Conservation (phyloP, 495 filamentous ascomycete species). For the Saxophila tyrrhenica region DNA sequence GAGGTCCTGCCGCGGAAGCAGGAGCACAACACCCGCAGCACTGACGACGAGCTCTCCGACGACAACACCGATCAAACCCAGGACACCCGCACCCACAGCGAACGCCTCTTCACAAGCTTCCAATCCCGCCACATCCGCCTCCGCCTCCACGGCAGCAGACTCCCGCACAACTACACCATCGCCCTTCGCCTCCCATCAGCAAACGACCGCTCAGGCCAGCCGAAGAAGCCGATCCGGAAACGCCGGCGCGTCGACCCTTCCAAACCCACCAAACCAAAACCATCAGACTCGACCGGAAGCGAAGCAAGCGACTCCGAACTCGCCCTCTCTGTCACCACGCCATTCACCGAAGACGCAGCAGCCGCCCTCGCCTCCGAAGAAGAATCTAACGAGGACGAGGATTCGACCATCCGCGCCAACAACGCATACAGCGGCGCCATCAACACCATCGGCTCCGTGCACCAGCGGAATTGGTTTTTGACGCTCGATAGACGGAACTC, state of each 20-base stretch:
- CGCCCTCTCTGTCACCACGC: background rate
- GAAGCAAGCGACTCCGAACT: slow-evolving; percentile 2
- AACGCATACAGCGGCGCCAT: slow-evolving; percentile 55
- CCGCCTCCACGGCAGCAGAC: slow-evolving; percentile 45
- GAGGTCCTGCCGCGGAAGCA: slow-evolving; percentile 39
- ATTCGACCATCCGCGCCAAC: slow-evolving; percentile 41
- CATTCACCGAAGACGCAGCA: background rate
- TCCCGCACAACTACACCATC: slow-evolving; percentile 48
- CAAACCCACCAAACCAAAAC: background rate
- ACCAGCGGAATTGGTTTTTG: slow-evolving; percentile 54
- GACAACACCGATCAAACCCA: slow-evolving; percentile 7
- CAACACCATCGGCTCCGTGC: slow-evolving; percentile 51
- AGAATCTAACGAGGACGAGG: slow-evolving; percentile 25
- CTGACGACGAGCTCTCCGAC: slow-evolving; percentile 35
- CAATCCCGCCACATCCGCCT: slow-evolving; percentile 49
- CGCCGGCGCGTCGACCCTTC: slow-evolving; percentile 15
- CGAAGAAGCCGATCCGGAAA: slow-evolving; percentile 10
- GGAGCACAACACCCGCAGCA: slow-evolving; percentile 24
- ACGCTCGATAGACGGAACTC: slow-evolving; percentile 42
- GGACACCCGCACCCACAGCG: slow-evolving; percentile 31
- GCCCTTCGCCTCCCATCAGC: slow-evolving; percentile 42
- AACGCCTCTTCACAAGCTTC: slow-evolving; percentile 45
- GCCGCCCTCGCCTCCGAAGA: slow-evolving; percentile 4
- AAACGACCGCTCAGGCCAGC: slow-evolving; percentile 28
- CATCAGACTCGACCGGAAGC: background rate